A percentile compares a stretch with the other conserved stretches of the same genome.
phyloP scores from a whole-genome alignment of 2,329 filamentous ascomycete species.

The Macrophomina pseudophaseolina region DNA sequence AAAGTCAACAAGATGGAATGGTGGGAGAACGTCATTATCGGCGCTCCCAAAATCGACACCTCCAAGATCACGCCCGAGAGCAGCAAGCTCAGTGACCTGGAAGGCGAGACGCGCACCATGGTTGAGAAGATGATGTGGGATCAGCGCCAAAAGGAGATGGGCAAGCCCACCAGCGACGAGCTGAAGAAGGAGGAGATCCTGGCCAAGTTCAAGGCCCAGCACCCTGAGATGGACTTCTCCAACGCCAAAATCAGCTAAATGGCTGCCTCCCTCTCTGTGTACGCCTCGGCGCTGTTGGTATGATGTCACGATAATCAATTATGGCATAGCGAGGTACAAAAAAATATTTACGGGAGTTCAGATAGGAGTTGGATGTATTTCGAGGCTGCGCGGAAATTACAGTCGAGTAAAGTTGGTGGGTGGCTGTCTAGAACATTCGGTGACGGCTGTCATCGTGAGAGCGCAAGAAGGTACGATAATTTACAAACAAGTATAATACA shows the following conservation, averaged over 20 bases:
- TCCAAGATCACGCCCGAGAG: constrained; percentile 94
- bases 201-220: constrained; percentile 83
- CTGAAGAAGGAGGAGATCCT: constrained; percentile 93
- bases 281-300: not conserved
- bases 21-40: constrained; percentile 92
- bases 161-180: constrained; percentile 88
- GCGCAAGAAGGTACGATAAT: constrained; percentile 2
- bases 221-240: constrained; percentile 73
- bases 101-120: constrained; percentile 94
- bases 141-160: constrained; percentile 94
- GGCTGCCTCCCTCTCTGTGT: not conserved
- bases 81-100: constrained; percentile 87
- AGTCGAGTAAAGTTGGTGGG: not conserved
- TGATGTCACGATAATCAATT: constrained; percentile 26
- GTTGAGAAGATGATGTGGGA: constrained; percentile 99
- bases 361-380: not conserved
- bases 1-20: constrained; percentile 98
- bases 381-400: not conserved
- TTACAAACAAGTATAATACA: constrained; percentile 11
- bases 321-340: constrained; percentile 26
- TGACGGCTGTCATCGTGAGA: not conserved
- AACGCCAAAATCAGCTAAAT: constrained; percentile 63
- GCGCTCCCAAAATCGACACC: constrained; percentile 90
- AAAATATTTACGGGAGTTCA: not conserved
- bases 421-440: constrained; percentile 3